Evolutionary conservation across 1,139 yeast genomes (phyloP), one percentile per base, ranked within the genome.

Genomic region (Taphrina wiesneri): DNA sequence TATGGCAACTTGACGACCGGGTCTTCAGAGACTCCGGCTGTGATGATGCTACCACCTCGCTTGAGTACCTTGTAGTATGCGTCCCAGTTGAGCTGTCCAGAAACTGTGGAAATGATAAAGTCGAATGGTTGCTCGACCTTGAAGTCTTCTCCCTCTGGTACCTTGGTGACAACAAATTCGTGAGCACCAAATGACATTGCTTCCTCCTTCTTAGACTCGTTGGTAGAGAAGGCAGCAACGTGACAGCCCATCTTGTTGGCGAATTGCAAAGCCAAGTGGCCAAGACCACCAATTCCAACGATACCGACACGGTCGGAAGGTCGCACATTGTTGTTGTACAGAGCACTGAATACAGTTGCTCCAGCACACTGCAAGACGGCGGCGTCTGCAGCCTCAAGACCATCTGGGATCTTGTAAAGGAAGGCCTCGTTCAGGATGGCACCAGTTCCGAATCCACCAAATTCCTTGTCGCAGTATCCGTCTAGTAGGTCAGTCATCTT

Each of bases 361-460:
- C 80, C 80, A 21, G 77, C 80, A 70, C 80, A 77, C 70, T 77
- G 71, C 74, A 77, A 71, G 23, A 80, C 80, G n/a, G 79, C 79
- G 23, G 77, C 80, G 74, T 66, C 77, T 77, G 30, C 73, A 25
- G 81, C 74, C 19, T 77, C 74, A 68, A 84, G 73, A n/a, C 67
- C 74, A 9, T 84, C 85, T 17, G 88, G 88, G 66, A 85, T 81
- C 43, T 81, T 80, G 26, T 74, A 69, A 5, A 74, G 69, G 73
- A 87, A 84, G 76, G 82, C 82, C 65, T 62, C 65, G 28, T 46
- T 32, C 36, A 53, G 17, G 26, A 62, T 41, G 41, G 53, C 60
- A 15, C 65, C 65, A 2, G 60, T 53, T 1, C 54, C 49, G 39
- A 53, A 45, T n/a, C 65, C 65, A 15, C 65, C 65, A 19, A 45